Base-by-base conservation (phyloP, 2,329 filamentous ascomycete genomes). In the Xylariomycetidae sp. region DNA sequence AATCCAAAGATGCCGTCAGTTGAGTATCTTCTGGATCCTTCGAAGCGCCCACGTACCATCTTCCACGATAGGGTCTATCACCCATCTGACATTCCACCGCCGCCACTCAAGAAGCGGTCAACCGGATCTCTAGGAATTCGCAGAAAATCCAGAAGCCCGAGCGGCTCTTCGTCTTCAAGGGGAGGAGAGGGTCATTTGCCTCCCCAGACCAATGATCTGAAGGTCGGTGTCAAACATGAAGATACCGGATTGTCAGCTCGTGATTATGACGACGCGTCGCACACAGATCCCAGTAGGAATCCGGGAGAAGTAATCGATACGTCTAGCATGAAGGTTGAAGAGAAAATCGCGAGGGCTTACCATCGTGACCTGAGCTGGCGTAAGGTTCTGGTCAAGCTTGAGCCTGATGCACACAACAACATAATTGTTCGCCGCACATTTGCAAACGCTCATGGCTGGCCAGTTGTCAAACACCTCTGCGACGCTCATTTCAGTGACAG, bases 341-440 rank as follows among this genome's bases (percentile, higher is more conserved):
- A 98, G 59, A 97, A 96, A 63, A 98, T 98, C 46, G 92, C 92
- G 2, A 78, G 92, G 29, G 92, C 88, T 11, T 98, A 98, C 62
- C 92, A 98, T 58, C 80, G 81, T 10, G 88, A 88, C 43, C 64
- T 98, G 14, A 86, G 87, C 2, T 98, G 92, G 92, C 85, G 92
- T 28, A 98, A 98, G 57, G 92, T 98, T 2, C 76, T 98, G 4
- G 92, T 98, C 11, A 85, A 92, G 34, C 71, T 98, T 3, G 90
- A 98, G 56, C 92, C 92, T 0, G 92, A 98, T 61, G 92, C 92
- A 0, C 92, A 98, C 65, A 98, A 98, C 62, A 98, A 98, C 59
- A 94, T 98, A 46, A 84, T 97, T 40, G 92, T 98, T 16, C 83
- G 92, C 12, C 82, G 92, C 36, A 94, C 88, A 82, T 98, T 98